These are phyloP conservation scores for Colletotrichum orchidophilum DNA, from an alignment of 2,329 filamentous ascomycete genomes.

Conservation along the genomic window DNA sequence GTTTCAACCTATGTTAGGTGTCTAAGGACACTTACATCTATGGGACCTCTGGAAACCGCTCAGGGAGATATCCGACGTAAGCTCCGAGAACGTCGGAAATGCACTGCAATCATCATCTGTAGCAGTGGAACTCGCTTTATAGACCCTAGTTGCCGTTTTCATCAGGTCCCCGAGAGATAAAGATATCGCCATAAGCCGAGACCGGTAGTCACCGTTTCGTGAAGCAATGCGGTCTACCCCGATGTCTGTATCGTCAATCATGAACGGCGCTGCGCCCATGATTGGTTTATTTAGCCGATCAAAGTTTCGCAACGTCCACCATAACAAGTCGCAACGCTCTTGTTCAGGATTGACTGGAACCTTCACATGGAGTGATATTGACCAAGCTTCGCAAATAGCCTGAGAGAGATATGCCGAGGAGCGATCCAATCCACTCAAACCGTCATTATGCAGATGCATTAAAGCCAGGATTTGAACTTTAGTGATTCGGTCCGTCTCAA, in stretches of 20 bases:
- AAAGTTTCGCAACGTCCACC: slow-evolving; percentile 36
- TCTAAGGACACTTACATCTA: slow-evolving; percentile 9
- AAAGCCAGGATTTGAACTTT: slow-evolving; percentile 39
- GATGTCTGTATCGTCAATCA: slow-evolving; percentile 37
- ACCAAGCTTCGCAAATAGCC: slow-evolving; percentile 40
- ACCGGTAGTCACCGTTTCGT: slow-evolving; percentile 11
- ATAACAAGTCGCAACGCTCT: slow-evolving; percentile 31
- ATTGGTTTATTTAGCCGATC: slow-evolving; percentile 37
- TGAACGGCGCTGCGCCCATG: slow-evolving; percentile 36
- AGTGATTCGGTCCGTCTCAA: slow-evolving; percentile 37
- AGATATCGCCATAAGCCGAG: slow-evolving; percentile 30
- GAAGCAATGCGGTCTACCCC: slow-evolving; percentile 20
- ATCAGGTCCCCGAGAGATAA: slow-evolving; percentile 34
- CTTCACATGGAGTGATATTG: slow-evolving; percentile 36
- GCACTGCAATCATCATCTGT: slow-evolving; percentile 24
- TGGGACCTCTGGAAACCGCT: slow-evolving; percentile 30
- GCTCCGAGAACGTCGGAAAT: slow-evolving; percentile 29
- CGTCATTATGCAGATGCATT: slow-evolving; percentile 40
- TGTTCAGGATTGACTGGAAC: slow-evolving; percentile 34
- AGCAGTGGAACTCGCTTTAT: slow-evolving; percentile 33
- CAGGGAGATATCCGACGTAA: slow-evolving; percentile 4
- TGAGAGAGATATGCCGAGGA: slow-evolving; percentile 37
- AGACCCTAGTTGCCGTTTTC: slow-evolving; percentile 33
- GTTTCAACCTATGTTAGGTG: not conserved
- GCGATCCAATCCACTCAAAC: slow-evolving; percentile 36